Evolutionary conservation across 1,284 basidiomycete genomes (phyloP).

Genomic region (Tilletia walkeri): DNA sequence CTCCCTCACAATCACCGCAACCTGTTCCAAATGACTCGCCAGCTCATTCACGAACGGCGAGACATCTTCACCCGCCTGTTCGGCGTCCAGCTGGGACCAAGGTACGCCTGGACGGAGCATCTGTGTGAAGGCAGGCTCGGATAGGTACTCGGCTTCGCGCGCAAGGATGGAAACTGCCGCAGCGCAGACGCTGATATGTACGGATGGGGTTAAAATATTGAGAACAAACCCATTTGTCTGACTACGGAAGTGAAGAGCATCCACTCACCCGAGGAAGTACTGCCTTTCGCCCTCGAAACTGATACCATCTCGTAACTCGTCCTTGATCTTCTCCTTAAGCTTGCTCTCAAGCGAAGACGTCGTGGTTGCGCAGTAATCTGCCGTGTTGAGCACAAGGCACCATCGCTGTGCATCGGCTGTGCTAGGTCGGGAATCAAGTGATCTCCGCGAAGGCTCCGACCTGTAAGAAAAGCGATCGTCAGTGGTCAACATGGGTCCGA

Average conservation of each 20-base stretch:
- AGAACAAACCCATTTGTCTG: not conserved
- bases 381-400: conserved; percentile 82
- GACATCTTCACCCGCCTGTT: conserved; percentile 23
- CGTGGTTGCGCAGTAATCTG: conserved; percentile 93
- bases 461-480: not conserved
- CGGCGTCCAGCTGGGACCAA: conserved; percentile 37
- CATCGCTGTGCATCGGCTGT: conserved; percentile 39
- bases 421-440: conserved; percentile 38
- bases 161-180: conserved; percentile 40
- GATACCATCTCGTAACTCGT: conserved; percentile 73
- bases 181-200: conserved; percentile 30
- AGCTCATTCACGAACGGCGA: conserved; percentile 47
- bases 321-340: conserved; percentile 74
- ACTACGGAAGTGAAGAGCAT: not conserved
- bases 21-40: conserved; percentile 42
- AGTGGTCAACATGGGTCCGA: not conserved
- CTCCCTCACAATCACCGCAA: conserved; percentile 49
- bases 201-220: not conserved
- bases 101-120: conserved; percentile 45
- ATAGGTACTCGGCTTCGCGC: conserved; percentile 37
- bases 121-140: conserved; percentile 46
- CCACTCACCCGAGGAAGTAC: conserved; percentile 73
- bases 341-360: conserved; percentile 89
- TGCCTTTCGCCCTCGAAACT: conserved; percentile 82
- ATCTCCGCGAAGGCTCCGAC: conserved; percentile 30